Base-by-base conservation (phyloP, 2,329 filamentous ascomycete genomes). In the Thermothelomyces thermophilus region DNA sequence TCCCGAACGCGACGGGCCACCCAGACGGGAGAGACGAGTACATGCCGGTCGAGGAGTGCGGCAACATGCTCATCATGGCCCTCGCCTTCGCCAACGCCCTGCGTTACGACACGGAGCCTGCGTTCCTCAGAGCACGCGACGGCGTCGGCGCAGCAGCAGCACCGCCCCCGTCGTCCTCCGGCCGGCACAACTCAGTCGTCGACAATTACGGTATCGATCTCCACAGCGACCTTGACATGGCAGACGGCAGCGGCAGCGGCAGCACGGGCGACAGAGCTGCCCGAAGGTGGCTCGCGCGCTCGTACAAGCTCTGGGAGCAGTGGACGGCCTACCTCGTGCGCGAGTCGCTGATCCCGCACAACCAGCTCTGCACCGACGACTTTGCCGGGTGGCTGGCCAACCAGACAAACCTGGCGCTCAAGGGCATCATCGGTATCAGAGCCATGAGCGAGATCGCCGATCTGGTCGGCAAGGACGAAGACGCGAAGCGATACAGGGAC, bases 31-130 rank as follows among this genome's bases (percentile, higher is more conserved):
- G 71, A 2, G 84, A 87, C 58, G 84, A 87, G 63, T 85, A 86
- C 59, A 87, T 87, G 84, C 84, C 84, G 0, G 79, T 87, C 0
- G 83, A 87, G 61, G 84, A 87, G 64, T 86, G 83, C 58, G 84
- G 84, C 3, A 81, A 87, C 58, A 86, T 90, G 73, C 71, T 90
- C 44, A 86, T 87, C 59, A 87, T 89, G 83, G 85, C 83, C 0
- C 70, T 93, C 44, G 84, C 87, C 4, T 69, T 91, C 33, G 81
- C 86, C 17, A 90, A 91, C 59, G 84, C 86, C 1, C 70, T 91
- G 47, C 79, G 72, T 41, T 86, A 88, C 56, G 72, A 76, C 48
- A 73, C 77, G 2, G 70, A 76, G 41, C 72, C 74, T 4, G 72
- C 78, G 5, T 86, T 84, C 33, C 36, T 54, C 7, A 28, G 39